A percentile compares a stretch with the other conserved stretches of the same genome.
phyloP scores from a whole-genome alignment of 306 rosid genomes.

The Astragalus glycyphyllos region DNA sequence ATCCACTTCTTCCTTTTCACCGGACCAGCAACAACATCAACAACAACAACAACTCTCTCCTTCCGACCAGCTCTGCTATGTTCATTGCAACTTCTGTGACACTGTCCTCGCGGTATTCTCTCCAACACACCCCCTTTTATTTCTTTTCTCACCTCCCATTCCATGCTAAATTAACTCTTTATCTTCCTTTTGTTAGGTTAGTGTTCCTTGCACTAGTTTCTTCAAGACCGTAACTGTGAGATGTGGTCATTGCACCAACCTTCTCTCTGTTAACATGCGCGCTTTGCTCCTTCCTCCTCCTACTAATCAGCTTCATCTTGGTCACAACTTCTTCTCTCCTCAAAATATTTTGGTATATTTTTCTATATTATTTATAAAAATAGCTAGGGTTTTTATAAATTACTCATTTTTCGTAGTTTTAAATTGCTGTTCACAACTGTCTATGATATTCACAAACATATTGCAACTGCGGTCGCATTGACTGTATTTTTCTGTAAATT shows the following conservation, averaged over 20 bases:
- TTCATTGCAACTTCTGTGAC: conserved; percentile 95
- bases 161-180: neutral
- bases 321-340: conserved; percentile 70
- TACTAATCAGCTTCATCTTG: conserved; percentile 72
- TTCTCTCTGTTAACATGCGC: conserved; percentile 86
- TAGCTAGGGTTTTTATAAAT: conserved; percentile 27
- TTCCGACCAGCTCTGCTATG: conserved; percentile 96
- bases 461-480: too few relatives aligned
- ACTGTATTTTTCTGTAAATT: too few relatives aligned
- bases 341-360: conserved; percentile 69
- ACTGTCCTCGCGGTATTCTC: conserved; percentile 82
- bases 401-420: too few relatives aligned
- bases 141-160: neutral
- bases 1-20: conserved; percentile 68
- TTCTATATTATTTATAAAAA: neutral
- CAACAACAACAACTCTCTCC: conserved; percentile 73
- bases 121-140: neutral
- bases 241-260: conserved; percentile 97
- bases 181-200: conserved; percentile 58
- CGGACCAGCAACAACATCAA: conserved; percentile 59
- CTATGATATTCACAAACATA: too few relatives aligned
- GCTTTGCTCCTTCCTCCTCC: conserved; percentile 66
- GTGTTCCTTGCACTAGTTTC: conserved; percentile 87
- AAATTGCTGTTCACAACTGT: too few relatives aligned
- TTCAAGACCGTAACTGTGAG: conserved; percentile 93